phyloP scores from a whole-genome alignment of 2,329 filamentous ascomycete genomes.

The Neonectria sp. region DNA sequence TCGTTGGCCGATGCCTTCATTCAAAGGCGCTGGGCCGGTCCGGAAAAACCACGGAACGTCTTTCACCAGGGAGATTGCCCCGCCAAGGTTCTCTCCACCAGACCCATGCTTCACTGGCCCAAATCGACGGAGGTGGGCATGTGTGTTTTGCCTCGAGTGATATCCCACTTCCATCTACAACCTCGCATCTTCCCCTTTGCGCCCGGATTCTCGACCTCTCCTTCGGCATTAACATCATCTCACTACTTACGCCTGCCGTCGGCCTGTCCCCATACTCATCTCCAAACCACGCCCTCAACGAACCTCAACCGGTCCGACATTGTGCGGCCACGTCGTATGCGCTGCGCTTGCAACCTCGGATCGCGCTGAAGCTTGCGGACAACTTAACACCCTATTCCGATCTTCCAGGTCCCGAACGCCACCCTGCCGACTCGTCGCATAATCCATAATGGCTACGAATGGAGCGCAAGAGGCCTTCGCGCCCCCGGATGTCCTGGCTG shows the following conservation, averaged over 20 bases:
- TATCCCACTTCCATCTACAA: constrained; percentile 45
- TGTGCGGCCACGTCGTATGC: constrained; percentile 44
- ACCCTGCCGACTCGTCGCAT: constrained; percentile 23
- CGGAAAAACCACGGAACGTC: constrained; percentile 51
- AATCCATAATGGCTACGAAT: constrained; percentile 75
- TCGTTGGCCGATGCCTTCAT: constrained; percentile 16
- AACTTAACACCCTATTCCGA: constrained; percentile 17
- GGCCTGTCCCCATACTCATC: constrained; percentile 23
- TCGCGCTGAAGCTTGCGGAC: constrained; percentile 41
- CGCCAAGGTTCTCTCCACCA: constrained; percentile 49
- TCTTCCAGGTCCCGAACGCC: constrained; percentile 26
- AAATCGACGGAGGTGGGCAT: constrained; percentile 44
- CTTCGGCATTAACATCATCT: constrained; percentile 26
- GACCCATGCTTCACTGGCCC: constrained; percentile 34
- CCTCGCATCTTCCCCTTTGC: constrained; percentile 34
- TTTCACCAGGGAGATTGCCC: constrained; percentile 47
- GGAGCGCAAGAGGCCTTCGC: constrained; percentile 80
- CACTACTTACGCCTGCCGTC: constrained; percentile 25
- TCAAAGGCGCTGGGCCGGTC: constrained; percentile 26
- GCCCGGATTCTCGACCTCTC: constrained; percentile 30
- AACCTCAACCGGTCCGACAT: constrained; percentile 21
- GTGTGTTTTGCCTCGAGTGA: constrained; percentile 47
- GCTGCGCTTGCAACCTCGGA: constrained; percentile 37
- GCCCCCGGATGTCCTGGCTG: constrained; percentile 82
- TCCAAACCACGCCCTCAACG: constrained; percentile 27